Percentiles rank a stretch among this genome's conserved stretches.
Conservation (phyloP, 2,329 filamentous ascomycete genomes). For the Stachybotrys chartarum region DNA sequence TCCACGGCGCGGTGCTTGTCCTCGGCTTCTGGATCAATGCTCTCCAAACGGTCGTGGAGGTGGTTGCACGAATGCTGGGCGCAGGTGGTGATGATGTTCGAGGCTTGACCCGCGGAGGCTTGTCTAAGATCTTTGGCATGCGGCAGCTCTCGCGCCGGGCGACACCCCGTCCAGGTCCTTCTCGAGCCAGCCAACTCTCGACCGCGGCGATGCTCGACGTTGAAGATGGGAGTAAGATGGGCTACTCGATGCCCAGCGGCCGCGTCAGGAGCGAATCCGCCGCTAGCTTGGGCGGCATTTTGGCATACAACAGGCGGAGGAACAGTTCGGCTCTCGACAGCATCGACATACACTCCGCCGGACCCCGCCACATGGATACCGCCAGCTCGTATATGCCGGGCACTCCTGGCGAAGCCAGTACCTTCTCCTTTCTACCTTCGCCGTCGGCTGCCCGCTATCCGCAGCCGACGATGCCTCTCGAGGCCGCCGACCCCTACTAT, state of each 20-base stretch:
- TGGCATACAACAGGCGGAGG: constrained; percentile 35
- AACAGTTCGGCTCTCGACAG: constrained; percentile 50
- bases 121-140: constrained; percentile 87
- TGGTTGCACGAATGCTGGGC: constrained; percentile 73
- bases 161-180: constrained; percentile 54
- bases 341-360: constrained; percentile 36
- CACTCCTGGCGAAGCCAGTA: constrained; percentile 64
- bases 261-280: constrained; percentile 55
- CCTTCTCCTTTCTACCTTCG: constrained; percentile 63
- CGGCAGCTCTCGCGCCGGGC: constrained; percentile 74
- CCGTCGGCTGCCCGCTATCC: constrained; percentile 41
- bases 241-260: constrained; percentile 46
- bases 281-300: constrained; percentile 47
- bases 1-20: constrained; percentile 78
- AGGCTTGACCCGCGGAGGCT: constrained; percentile 68
- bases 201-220: constrained; percentile 71
- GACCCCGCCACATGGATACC: constrained; percentile 44
- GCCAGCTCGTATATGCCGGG: constrained; percentile 63
- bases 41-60: constrained; percentile 83
- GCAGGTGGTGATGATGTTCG: constrained; percentile 69
- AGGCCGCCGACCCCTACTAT: constrained; percentile 74
- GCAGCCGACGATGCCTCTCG: constrained; percentile 38
- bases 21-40: constrained; percentile 94
- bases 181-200: constrained; percentile 75
- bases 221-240: constrained; percentile 57